These are phyloP conservation scores for Monascus purpureus DNA, from an alignment of 495 filamentous ascomycete genomes.

Conservation along the genomic window DNA sequence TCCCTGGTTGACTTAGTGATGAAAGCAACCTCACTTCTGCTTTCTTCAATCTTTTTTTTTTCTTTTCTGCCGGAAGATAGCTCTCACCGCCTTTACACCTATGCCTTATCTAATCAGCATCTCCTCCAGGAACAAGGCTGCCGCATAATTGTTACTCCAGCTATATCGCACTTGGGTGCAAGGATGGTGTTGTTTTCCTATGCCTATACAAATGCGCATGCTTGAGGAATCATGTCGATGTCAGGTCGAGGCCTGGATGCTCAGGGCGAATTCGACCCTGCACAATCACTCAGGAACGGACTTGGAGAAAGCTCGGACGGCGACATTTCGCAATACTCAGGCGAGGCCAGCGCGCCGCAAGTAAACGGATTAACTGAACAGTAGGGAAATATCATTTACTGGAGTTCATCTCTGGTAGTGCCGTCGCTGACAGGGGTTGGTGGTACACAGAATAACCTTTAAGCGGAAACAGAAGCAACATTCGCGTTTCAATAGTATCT, in stretches of 20 bases:
- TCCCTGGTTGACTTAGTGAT: slow-evolving; percentile 13
- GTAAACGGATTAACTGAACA: slow-evolving; percentile 32
- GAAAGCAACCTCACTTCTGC: slow-evolving; percentile 24
- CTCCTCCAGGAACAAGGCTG: slow-evolving; percentile 15
- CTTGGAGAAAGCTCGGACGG: neutral
- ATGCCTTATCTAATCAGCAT: slow-evolving; percentile 12
- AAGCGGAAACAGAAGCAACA: slow-evolving; percentile 66
- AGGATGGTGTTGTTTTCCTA: slow-evolving; percentile 1
- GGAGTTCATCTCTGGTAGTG: neutral
- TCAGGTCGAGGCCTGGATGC: slow-evolving; percentile 5
- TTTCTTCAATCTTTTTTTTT: slow-evolving; percentile 9
- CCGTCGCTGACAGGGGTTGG: neutral
- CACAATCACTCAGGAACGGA: slow-evolving; percentile 2
- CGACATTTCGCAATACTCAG: slow-evolving; percentile 1
- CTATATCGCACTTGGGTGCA: too few relatives aligned
- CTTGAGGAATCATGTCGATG: slow-evolving; percentile 8
- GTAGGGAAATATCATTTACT: slow-evolving; percentile 11
- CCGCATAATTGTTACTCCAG: too few relatives aligned
- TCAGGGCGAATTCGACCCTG: slow-evolving; percentile 5
- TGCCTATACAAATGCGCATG: slow-evolving; percentile 3
- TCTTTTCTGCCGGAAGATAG: slow-evolving; percentile 20
- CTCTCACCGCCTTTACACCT: slow-evolving; percentile 19
- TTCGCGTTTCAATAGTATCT: slow-evolving; percentile 34
- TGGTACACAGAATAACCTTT: slow-evolving; percentile 54
- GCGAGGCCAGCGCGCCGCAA: slow-evolving; percentile 32